phyloP scores from a whole-genome alignment of 2,329 filamentous ascomycete species.

The Apiospora pterosperma region DNA sequence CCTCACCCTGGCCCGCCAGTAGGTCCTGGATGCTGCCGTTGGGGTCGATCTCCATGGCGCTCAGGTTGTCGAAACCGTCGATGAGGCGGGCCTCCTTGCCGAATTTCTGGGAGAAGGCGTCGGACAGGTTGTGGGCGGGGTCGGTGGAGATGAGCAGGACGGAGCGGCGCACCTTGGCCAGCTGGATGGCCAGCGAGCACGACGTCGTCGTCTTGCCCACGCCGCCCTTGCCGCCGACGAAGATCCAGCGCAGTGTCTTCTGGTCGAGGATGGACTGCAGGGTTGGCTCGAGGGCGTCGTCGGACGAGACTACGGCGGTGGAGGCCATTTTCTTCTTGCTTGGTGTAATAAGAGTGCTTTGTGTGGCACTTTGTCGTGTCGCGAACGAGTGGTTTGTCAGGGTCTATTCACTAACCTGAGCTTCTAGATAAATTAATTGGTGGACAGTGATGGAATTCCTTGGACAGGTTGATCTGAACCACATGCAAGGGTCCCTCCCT shows the following conservation, averaged over 20 bases:
- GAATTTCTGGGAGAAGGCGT: slow-evolving; percentile 98
- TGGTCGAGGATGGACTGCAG: slow-evolving; percentile 95
- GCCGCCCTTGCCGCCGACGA: slow-evolving; percentile 96
- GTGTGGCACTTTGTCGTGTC: background rate
- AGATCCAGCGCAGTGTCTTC: slow-evolving; percentile 95
- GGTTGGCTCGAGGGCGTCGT: slow-evolving; percentile 82
- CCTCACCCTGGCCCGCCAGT: slow-evolving; percentile 72
- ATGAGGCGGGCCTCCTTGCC: slow-evolving; percentile 95
- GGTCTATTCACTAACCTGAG: background rate
- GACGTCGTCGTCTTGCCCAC: slow-evolving; percentile 99
- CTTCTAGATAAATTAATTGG: background rate
- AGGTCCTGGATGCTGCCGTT: slow-evolving; percentile 97
- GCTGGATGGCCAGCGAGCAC: slow-evolving; percentile 96
- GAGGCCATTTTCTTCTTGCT: slow-evolving; percentile 24
- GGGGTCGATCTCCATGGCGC: slow-evolving; percentile 98
- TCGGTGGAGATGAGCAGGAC: slow-evolving; percentile 98
- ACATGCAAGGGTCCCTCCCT: background rate
- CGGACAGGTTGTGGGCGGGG: slow-evolving; percentile 94
- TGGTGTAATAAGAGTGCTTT: background rate
- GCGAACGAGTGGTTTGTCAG: background rate
- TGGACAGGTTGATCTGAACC: background rate
- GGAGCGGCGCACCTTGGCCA: slow-evolving; percentile 89
- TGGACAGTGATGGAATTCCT: background rate
- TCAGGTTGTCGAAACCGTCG: slow-evolving; percentile 88
- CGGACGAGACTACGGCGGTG: slow-evolving; percentile 45